Evolutionary conservation across 805 yeast species (phyloP).

Genomic region (Barnettozyma sp.): DNA sequence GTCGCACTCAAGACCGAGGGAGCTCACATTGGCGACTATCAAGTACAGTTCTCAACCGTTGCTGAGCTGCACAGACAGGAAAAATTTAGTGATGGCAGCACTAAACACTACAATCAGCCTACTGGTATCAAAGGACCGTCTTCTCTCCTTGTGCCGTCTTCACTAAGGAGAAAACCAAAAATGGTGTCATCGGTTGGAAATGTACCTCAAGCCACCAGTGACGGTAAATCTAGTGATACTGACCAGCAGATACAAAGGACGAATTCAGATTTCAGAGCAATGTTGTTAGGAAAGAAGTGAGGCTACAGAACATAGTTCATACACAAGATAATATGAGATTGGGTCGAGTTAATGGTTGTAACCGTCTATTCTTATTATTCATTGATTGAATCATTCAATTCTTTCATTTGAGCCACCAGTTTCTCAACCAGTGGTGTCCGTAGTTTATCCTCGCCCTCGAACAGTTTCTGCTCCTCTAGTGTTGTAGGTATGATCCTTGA

Average conservation of each 20-base stretch:
- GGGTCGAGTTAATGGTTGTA: too few relatives aligned
- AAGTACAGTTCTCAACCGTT: slow-evolving; percentile 29
- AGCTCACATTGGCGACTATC: slow-evolving; percentile 29
- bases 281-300: slow-evolving; percentile 18
- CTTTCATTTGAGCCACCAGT: slow-evolving; percentile 44
- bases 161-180: slow-evolving; percentile 8
- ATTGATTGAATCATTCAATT: slow-evolving; percentile 37
- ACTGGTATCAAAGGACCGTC: neutral
- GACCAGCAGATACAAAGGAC: slow-evolving; percentile 9
- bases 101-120: too few relatives aligned
- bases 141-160: slow-evolving; percentile 8
- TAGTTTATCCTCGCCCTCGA: slow-evolving; percentile 41
- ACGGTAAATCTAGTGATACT: too few relatives aligned
- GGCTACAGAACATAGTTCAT: too few relatives aligned
- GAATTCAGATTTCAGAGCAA: slow-evolving; percentile 23
- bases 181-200: neutral
- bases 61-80: slow-evolving; percentile 25
- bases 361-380: slow-evolving; percentile 4
- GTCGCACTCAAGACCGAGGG: slow-evolving; percentile 41
- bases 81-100: too few relatives aligned
- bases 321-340: too few relatives aligned
- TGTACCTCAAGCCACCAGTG: too few relatives aligned
- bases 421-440: slow-evolving; percentile 37
- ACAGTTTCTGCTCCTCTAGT: slow-evolving; percentile 53
- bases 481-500: slow-evolving; percentile 60